phyloP scores from a whole-genome alignment of 805 yeast species.

The Saturnispora diversa region DNA sequence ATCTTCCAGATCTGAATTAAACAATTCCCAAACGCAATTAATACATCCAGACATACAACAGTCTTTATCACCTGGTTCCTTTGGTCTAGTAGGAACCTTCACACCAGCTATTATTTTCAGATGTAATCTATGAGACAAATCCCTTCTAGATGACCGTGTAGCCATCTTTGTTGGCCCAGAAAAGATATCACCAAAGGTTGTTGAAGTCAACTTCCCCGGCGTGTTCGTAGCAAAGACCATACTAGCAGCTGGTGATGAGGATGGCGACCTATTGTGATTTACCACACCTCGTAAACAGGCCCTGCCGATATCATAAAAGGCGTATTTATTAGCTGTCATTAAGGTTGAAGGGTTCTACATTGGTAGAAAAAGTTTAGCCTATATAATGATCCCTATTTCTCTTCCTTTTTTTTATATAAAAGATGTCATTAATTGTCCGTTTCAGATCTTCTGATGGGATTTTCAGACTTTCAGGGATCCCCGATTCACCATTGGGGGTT shows the following conservation, averaged over 20 bases:
- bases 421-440: conserved; percentile 45
- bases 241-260: conserved; percentile 4
- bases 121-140: conserved; percentile 29
- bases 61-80: conserved; percentile 68
- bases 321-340: conserved; percentile 7
- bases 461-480: conserved; percentile 48
- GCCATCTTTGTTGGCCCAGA: conserved; percentile 28
- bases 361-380: background rate
- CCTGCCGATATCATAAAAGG: conserved; percentile 11
- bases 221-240: conserved; percentile 23
- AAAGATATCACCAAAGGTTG: conserved; percentile 24
- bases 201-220: conserved; percentile 7
- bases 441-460: conserved; percentile 82
- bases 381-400: background rate
- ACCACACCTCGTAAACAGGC: conserved; percentile 7
- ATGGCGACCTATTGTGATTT: conserved; percentile 8
- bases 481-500: conserved; percentile 16
- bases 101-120: conserved; percentile 50
- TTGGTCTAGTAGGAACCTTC: conserved; percentile 72
- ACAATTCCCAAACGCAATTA: conserved; percentile 94
- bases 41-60: conserved; percentile 98
- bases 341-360: background rate
- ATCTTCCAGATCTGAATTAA: conserved; percentile 76
- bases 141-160: conserved; percentile 30
- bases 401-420: background rate